Evolutionary conservation across 306 rosid genomes (phyloP).

Genomic region (Acacia melanoxylon): DNA sequence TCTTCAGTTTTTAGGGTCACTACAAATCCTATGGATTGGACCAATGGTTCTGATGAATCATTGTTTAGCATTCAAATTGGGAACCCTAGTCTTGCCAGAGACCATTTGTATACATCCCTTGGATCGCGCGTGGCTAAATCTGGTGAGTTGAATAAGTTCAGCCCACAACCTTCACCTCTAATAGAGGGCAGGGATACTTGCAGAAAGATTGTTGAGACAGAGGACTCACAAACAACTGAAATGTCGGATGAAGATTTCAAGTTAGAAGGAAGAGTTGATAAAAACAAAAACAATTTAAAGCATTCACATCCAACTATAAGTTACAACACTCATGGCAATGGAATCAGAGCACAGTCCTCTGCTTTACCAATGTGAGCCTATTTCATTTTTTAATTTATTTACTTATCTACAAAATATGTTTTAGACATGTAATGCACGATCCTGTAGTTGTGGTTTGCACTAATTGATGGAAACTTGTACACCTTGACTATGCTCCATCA

Average conservation of each 20-base stretch:
- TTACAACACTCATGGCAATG: conserved; percentile 39
- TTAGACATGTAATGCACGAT: background rate
- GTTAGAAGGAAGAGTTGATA: conserved; percentile 15
- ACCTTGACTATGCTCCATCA: background rate
- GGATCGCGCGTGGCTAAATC: conserved; percentile 43
- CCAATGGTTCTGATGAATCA: conserved; percentile 79
- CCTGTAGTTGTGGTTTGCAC: background rate
- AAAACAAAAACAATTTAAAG: conserved; percentile 19
- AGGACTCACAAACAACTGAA: conserved; percentile 28
- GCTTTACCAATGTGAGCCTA: conserved; percentile 68
- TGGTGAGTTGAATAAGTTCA: conserved; percentile 38
- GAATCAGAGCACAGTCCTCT: conserved; percentile 34
- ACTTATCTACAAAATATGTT: background rate
- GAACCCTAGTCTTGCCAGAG: conserved; percentile 58
- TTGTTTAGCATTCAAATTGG: conserved; percentile 80
- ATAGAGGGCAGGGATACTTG: conserved; percentile 25
- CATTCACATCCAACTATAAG: conserved; percentile 19
- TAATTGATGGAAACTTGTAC: background rate
- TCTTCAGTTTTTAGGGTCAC: conserved; percentile 56
- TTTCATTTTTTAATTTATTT: conserved; percentile 3
- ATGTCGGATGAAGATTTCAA: conserved; percentile 26
- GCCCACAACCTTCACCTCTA: conserved; percentile 32
- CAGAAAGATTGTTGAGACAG: conserved; percentile 14
- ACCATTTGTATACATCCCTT: conserved; percentile 25
- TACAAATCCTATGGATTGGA: conserved; percentile 67